These are phyloP conservation scores for Populus euphratica DNA, from an alignment of 345 rosid species.

Conservation along the genomic window DNA sequence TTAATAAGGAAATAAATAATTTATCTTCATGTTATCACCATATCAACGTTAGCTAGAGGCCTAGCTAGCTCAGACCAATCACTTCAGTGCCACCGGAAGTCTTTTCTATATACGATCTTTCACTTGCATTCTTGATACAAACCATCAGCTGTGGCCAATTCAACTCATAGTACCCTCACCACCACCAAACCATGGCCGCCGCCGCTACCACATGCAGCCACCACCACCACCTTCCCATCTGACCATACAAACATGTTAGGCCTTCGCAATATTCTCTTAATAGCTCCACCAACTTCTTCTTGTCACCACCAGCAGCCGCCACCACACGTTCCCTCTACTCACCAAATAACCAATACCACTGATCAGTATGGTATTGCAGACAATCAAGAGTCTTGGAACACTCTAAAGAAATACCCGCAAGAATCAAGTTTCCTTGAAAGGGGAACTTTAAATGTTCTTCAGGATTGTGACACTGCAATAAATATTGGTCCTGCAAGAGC, in stretches of 20 bases:
- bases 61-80: not conserved
- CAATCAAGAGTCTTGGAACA: conserved; percentile 16
- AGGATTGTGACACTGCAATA: conserved; percentile 7
- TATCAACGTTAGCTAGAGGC: not conserved
- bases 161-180: conserved; percentile 12
- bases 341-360: not conserved
- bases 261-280: conserved; percentile 57
- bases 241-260: conserved; percentile 53
- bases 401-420: conserved; percentile 7
- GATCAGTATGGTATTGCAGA: conserved; percentile 1
- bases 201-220: not conserved
- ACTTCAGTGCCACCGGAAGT: not conserved
- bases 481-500: conserved; percentile 30
- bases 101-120: no score
- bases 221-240: conserved; percentile 21
- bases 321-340: not conserved
- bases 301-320: conserved; percentile 11
- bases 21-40: not conserved
- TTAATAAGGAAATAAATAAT: not conserved
- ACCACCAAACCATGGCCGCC: conserved; percentile 15
- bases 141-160: conserved; percentile 28
- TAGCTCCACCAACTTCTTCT: conserved; percentile 41
- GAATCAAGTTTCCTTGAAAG: conserved; percentile 22
- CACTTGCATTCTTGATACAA: not conserved
- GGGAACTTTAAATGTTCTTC: conserved; percentile 12